phyloP scores from a whole-genome alignment of 352 stramenopile genomes.

The Phytophthora megakarya region DNA sequence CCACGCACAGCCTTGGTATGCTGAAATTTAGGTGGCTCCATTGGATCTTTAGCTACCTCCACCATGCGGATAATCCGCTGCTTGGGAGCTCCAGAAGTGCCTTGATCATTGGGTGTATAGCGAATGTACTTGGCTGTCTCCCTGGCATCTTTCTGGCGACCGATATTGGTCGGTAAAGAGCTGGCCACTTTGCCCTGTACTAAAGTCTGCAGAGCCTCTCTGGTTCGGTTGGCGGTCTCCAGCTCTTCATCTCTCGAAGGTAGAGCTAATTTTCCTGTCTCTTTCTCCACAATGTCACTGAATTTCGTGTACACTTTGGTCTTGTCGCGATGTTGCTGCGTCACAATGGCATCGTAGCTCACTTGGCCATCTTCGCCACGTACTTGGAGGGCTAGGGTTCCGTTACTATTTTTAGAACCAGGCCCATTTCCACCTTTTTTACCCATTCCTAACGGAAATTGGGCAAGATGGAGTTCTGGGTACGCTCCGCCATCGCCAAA shows the following conservation, averaged over 20 bases:
- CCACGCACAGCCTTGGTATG: conserved; percentile 96
- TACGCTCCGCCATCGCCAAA: conserved; percentile 98
- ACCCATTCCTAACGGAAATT: conserved; percentile 97
- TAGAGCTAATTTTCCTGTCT: conserved; percentile 64
- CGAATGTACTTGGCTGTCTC: conserved; percentile 84
- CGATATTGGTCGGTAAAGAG: conserved; percentile 68
- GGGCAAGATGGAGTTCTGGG: conserved; percentile 98
- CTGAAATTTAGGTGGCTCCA: conserved; percentile 99
- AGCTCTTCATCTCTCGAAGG: conserved; percentile 68
- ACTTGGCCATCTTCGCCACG: conserved; percentile 89
- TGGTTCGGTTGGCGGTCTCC: conserved; percentile 70
- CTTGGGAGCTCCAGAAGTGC: conserved; percentile 57
- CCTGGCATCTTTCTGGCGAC: conserved; percentile 91
- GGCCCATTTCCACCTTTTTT: conserved; percentile 73
- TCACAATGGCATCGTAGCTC: conserved; percentile 97
- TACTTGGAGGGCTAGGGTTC: conserved; percentile 91
- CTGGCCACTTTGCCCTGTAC: conserved; percentile 92
- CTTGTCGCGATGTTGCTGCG: conserved; percentile 95
- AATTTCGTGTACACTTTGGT: conserved; percentile 95
- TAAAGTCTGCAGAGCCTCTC: conserved; percentile 89
- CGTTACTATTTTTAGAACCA: conserved; percentile 25
- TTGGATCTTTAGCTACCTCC: conserved; percentile 97
- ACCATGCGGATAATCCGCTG: conserved; percentile 99
- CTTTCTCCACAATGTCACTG: conserved; percentile 92
- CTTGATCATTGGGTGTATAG: conserved; percentile 86